phyloP scores from a whole-genome alignment of 306 rosid genomes.

The Glycine latifolia region DNA sequence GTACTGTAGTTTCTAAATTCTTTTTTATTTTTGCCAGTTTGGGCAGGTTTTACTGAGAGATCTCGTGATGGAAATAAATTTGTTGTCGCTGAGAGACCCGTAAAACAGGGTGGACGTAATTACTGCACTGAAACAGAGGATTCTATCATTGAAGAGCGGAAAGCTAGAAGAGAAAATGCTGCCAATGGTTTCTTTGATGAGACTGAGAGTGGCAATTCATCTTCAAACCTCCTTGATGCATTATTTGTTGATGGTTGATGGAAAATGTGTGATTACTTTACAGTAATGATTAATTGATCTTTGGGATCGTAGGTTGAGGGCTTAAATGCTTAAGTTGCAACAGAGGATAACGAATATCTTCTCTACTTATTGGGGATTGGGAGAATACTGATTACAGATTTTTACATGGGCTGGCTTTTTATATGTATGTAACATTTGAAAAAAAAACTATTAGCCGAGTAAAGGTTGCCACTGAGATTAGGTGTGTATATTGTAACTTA shows the following conservation, averaged over 20 bases:
- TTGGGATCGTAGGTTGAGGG: conserved; percentile 27
- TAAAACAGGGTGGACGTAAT: conserved; percentile 67
- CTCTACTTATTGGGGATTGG: neutral
- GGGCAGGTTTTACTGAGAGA: conserved; percentile 95
- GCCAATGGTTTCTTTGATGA: conserved; percentile 85
- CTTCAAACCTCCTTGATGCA: conserved; percentile 81
- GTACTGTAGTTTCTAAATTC: conserved; percentile 35
- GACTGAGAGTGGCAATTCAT: conserved; percentile 55
- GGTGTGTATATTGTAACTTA: conserved; percentile 41
- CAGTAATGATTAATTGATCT: conserved; percentile 1
- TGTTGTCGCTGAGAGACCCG: conserved; percentile 88
- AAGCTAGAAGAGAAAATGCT: conserved; percentile 69
- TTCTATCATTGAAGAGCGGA: conserved; percentile 75
- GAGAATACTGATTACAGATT: neutral
- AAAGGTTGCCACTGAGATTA: conserved; percentile 32
- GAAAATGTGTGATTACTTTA: conserved; percentile 23
- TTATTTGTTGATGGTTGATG: conserved; percentile 68
- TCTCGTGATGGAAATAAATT: conserved; percentile 91
- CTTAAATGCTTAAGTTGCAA: neutral
- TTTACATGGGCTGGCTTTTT: conserved; percentile 12
- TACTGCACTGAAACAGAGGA: conserved; percentile 72
- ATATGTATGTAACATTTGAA: neutral
- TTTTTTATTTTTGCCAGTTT: conserved; percentile 61
- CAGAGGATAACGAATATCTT: conserved; percentile 20
- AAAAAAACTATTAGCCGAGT: conserved; percentile 15